Evolutionary conservation across 768 basidiomycete genomes (phyloP), one percentile per base, ranked within the genome.

Genomic region (Clavaria fumosa): DNA sequence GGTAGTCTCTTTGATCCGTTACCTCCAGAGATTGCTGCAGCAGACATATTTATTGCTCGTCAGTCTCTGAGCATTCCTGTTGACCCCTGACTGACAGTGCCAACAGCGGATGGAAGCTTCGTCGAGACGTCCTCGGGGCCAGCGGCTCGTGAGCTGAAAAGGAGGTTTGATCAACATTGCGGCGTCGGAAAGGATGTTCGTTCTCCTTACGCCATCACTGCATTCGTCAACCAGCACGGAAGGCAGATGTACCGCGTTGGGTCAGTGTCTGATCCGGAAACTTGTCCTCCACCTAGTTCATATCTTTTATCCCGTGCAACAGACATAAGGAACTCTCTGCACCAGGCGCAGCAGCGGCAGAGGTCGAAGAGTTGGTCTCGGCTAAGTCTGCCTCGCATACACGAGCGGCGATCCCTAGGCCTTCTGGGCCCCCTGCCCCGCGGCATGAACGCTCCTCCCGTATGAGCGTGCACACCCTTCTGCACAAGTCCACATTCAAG

Each of bases 141-240:
- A 10, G 81, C 78, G 20, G 83, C 83, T 9, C 70, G 72, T 27
- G 80, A 81, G 47, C 61, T 88, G 38, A 89, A 88, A 65, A 66
- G 66, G 48, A 66, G 70, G 20, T 82, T 78, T 49, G 85, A 89
- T 53, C 69, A 74, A 35, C 58, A 67, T 30, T 54, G 73, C 23
- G 77, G 81, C 9, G 78, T 86, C 21, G 67, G 71, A 11, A 66
- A 68, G 48, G 63, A 72, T 42, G 63, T 75, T 7, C 72, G 78
- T 21, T 85, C 82, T 9, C 83, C 84, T 2, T 88, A 77, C 51
- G 74, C 74, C 26, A 81, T 84, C 47, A 85, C 82, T n/a, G 75
- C 76, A 5, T 75, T 81, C 48, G 67, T 79, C 34, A 85, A 82
- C 51, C 80, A 84, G 51, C 74, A 81, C 55, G 84, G 84, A 37